Base-by-base conservation (phyloP, 78 protist species). In the Polysphondylium violaceum region DNA sequence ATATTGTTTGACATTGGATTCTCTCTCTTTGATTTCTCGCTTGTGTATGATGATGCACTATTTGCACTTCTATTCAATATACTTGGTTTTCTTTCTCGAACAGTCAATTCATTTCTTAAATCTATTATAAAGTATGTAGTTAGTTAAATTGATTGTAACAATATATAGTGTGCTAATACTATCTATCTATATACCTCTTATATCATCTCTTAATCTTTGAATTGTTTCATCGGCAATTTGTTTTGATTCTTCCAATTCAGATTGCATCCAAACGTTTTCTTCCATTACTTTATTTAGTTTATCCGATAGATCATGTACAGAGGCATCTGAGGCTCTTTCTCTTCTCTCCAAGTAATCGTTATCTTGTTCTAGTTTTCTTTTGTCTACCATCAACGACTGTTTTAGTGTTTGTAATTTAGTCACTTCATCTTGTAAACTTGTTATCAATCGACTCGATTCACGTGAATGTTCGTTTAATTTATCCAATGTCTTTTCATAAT, bases 231-330 rank as follows among this genome's bases (percentile, higher is more conserved):
- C 88, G 17, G 86, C 86, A 35, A 47, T 50, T 71, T 55, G 63
- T 88, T 77, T 69, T 50, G 94, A 77, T 50, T 88, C 94, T 35
- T 88, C 94, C 1, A 88, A 41, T 19, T 88, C 94, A 33, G 67
- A 65, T 73, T 88, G 94, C 59, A 88, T 76, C 94, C 94, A 88
- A 72, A 77, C 94, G 23, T 88, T 88, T 59, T 88, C 94, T 53
- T 88, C 94, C 78, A 88, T 69, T 11, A 88, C 51, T 51, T 27
- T 63, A 36, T 88, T 78, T 14, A 88, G 35, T 64, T 88, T 88
- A 40, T 63, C 85, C 0, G 94, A 47, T 43, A 88, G 56, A 51
- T 88, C 94, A 9, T 41, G 5, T 21, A 88, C 78, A 3, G 94
- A 88, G 23, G 94, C 86, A 17, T 86, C 55, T 19, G 83, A 76